Evolutionary conservation across 1,284 basidiomycete genomes (phyloP), one percentile per base, ranked within the genome.

Genomic region (Golubevia pallescens): DNA sequence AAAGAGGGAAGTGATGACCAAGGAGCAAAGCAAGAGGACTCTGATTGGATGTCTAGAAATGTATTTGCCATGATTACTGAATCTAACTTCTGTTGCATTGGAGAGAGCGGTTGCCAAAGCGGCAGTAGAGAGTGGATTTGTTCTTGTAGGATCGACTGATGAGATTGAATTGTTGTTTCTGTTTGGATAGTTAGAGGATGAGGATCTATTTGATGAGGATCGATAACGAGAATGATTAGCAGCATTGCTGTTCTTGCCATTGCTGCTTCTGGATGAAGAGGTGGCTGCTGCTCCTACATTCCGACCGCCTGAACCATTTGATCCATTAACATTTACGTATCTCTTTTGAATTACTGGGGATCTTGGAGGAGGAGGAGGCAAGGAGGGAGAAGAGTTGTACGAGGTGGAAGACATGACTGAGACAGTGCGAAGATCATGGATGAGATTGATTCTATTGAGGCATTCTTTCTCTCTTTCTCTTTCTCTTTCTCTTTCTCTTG

Each of bases 1-100:
- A 85, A 96, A 93, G 60, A 99, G 90, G 53, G 93, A 94, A 57
- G 95, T 96, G 87, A 99, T 97, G 79, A 98, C 93, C 68, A 97
- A 89, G 67, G 93, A 92, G 65, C 94, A 96, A 67, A 97, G 92
- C 69, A 99, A 89, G 77, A 99, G 92, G 42, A 97, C 92, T 61
- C 94, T 91, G 63, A 96, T 95, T 88, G 97, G 93, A 84, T 94
- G 93, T 3, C n/a, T 67, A 19, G 81, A 78, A 55, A 84, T 79
- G 66, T 72, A 73, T 24, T 74, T 67, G 7, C 79, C 81, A 60
- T 83, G 81, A 23, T 58, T 56, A 7, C 74, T 73, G 20, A 77
- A 77, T 8, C 58, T 54, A 32, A 51, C 32, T n/a, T 67, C 67
- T 13, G 34, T 38, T 5, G 34, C 34, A 5, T 4, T 5, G 10